A percentile compares a stretch with the other conserved stretches of the same genome.
These are phyloP conservation scores for Ophiocytium majus DNA, from an alignment of 352 stramenopile species.

Conservation along the genomic window DNA sequence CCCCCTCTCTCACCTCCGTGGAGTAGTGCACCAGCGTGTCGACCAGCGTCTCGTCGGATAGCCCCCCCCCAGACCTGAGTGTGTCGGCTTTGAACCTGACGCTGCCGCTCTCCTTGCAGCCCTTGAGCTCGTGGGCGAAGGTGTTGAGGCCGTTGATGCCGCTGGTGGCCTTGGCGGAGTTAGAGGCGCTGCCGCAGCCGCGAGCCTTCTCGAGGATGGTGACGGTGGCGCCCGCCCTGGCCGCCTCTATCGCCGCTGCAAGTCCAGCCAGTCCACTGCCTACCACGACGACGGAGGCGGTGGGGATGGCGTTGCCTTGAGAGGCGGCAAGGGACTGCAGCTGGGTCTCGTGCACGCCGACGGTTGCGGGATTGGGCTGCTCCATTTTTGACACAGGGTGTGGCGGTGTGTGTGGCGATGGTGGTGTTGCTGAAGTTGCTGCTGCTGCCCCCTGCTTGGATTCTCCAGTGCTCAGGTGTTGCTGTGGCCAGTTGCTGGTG, in stretches of 20 bases:
- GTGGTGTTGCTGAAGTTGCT: too few species aligned
- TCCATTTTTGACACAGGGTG: too few species aligned
- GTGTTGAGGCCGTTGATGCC: neutral
- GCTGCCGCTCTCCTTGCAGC: slow-evolving; percentile 60
- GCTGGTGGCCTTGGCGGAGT: slow-evolving; percentile 55
- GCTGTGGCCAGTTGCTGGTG: too few species aligned
- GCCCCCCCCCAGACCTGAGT: slow-evolving; percentile 68
- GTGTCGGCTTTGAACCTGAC: slow-evolving; percentile 71
- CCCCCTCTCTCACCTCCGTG: neutral
- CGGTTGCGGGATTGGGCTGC: neutral
- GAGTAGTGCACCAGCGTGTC: slow-evolving; percentile 60
- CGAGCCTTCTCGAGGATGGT: neutral
- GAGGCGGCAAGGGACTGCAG: neutral
- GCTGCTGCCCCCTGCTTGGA: too few species aligned
- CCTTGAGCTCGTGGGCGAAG: slow-evolving; percentile 19
- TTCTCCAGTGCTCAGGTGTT: too few species aligned
- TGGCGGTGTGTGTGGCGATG: too few species aligned
- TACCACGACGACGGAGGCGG: slow-evolving; percentile 27
- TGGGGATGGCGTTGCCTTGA: neutral
- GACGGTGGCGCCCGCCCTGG: neutral
- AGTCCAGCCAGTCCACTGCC: slow-evolving; percentile 61
- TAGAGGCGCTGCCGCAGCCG: neutral
- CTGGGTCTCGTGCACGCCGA: neutral
- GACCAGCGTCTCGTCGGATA: slow-evolving; percentile 67
- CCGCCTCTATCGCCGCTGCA: slow-evolving; percentile 17